Conservation (phyloP, 2,329 filamentous ascomycete genomes). For the Calonectria hongkongensis region DNA sequence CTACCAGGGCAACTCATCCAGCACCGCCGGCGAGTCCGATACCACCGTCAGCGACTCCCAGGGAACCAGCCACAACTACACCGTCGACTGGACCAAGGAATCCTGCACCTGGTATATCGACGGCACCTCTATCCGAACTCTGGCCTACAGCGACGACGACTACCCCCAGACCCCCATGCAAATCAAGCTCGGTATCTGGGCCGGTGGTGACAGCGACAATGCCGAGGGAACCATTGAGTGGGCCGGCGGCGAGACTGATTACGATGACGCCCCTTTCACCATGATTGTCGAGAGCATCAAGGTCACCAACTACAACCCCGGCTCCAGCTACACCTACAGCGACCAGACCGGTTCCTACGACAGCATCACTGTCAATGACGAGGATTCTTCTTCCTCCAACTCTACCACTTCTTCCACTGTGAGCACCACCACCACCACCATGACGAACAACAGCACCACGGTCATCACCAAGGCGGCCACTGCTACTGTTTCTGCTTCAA, state of each 20-base stretch:
- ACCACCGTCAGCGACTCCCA: slow-evolving; percentile 72
- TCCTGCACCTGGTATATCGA: slow-evolving; percentile 79
- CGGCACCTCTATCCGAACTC: slow-evolving; percentile 74
- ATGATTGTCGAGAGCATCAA: slow-evolving; percentile 73
- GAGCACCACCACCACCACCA: slow-evolving; percentile 15
- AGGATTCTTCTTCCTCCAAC: slow-evolving; percentile 10
- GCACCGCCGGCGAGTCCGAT: slow-evolving; percentile 80
- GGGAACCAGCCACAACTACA: slow-evolving; percentile 78
- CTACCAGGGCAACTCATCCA: slow-evolving; percentile 80
- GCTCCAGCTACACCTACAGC: slow-evolving; percentile 65
- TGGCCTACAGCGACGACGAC: slow-evolving; percentile 72
- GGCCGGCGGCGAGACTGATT: slow-evolving; percentile 76
- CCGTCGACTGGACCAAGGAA: slow-evolving; percentile 79
- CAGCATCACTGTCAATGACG: slow-evolving; percentile 67
- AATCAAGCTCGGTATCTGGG: slow-evolving; percentile 80
- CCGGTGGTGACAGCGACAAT: slow-evolving; percentile 73
- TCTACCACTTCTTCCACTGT: slow-evolving; percentile 15
- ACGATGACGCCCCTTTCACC: slow-evolving; percentile 68
- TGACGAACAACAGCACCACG: slow-evolving; percentile 16
- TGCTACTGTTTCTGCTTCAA: background rate
- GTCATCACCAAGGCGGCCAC: background rate
- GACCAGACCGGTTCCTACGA: slow-evolving; percentile 68
- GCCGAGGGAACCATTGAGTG: slow-evolving; percentile 81
- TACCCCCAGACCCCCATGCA: slow-evolving; percentile 84
- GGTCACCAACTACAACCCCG: slow-evolving; percentile 71